A percentile compares a stretch with the other conserved stretches of the same genome.
phyloP scores from a whole-genome alignment of 1,139 yeast genomes.

The Blastobotrys malaysiensis region DNA sequence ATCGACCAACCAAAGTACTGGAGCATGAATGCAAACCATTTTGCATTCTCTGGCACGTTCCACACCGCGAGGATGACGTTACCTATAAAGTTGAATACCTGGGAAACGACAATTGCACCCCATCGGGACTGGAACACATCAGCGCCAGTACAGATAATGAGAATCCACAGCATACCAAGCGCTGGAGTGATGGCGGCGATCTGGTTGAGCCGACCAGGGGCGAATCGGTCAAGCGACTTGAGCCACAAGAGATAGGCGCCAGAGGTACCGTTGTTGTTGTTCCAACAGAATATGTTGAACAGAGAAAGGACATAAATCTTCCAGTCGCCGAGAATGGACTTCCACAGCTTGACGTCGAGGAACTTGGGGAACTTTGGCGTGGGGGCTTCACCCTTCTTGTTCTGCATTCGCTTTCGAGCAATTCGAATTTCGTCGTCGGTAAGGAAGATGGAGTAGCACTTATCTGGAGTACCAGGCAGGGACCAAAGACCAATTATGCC shows the following conservation, averaged over 20 bases:
- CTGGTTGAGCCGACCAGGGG: slow-evolving; percentile 38
- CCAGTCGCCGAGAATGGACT: slow-evolving; percentile 33
- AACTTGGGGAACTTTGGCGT: slow-evolving; percentile 33
- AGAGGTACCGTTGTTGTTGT: slow-evolving; percentile 36
- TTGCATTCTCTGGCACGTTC: slow-evolving; percentile 42
- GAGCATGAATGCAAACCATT: slow-evolving; percentile 46
- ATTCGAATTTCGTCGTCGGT: slow-evolving; percentile 27
- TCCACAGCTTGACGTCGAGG: slow-evolving; percentile 27
- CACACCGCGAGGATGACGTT: slow-evolving; percentile 43
- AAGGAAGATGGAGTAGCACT: slow-evolving; percentile 34
- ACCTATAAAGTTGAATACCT: slow-evolving; percentile 42
- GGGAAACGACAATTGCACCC: slow-evolving; percentile 33
- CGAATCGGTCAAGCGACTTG: slow-evolving; percentile 28
- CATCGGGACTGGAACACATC: slow-evolving; percentile 48
- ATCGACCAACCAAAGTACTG: slow-evolving; percentile 35
- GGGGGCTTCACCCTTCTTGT: slow-evolving; percentile 39
- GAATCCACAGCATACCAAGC: slow-evolving; percentile 40
- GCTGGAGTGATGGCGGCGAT: slow-evolving; percentile 46
- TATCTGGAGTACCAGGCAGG: slow-evolving; percentile 64
- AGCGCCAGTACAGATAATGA: slow-evolving; percentile 34
- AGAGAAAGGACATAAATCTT: slow-evolving; percentile 37
- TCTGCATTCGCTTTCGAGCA: slow-evolving; percentile 39
- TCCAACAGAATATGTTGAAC: slow-evolving; percentile 36
- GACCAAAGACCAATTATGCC: slow-evolving; percentile 59
- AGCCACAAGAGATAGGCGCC: slow-evolving; percentile 41